Base-by-base conservation (phyloP, 2,329 filamentous ascomycete species). In the Diaporthe vaccinii region DNA sequence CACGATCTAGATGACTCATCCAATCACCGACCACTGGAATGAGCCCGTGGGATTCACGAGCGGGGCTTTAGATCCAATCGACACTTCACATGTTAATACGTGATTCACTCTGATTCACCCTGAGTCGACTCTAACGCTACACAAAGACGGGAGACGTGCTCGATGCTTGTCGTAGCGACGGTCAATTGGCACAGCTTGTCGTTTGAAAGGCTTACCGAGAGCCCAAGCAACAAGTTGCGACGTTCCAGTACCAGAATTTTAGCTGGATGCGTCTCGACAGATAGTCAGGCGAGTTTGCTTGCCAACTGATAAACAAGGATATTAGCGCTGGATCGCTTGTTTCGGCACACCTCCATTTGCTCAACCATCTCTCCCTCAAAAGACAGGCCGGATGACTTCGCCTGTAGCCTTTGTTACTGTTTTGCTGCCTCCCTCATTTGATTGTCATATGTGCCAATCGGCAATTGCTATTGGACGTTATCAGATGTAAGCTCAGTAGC, bases 1-100 rank as follows among this genome's bases (percentile, higher is more conserved):
- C 41, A 46, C 25, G 41, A 65, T 62, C 36, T 28, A n/a, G 41
- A 65, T 65, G 59, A 65, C 59, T 65, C 61, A 65, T 46, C 61
- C 31, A 15, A 25, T 34, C 36, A 39, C 36, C 2, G 41, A 31
- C 8, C 61, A 28, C 3, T 28, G 25, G 59, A 8, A 62, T 41
- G 7, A 41, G 3, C 14, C 44, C 15, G 15, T n/a, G 15, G 20
- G 39, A 22, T 28, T n/a, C 2, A 46, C 39, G 34, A 46, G 41
- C 41, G 39, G 59, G 41, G 41, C 22, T 65, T 10, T 4, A 46
- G 41, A 34, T 10, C 14, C 10, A 20, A 6, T 28, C 41, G 10
- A 28, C 22, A 3, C 2, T 4, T 22, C 20, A 7, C 41, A 20
- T 46, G 17, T 20, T 15, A 15, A 31, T 46, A 31, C 25, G 36